Evolutionary conservation across 441 rosid genomes (phyloP).

Genomic region (Populus hybrid): DNA sequence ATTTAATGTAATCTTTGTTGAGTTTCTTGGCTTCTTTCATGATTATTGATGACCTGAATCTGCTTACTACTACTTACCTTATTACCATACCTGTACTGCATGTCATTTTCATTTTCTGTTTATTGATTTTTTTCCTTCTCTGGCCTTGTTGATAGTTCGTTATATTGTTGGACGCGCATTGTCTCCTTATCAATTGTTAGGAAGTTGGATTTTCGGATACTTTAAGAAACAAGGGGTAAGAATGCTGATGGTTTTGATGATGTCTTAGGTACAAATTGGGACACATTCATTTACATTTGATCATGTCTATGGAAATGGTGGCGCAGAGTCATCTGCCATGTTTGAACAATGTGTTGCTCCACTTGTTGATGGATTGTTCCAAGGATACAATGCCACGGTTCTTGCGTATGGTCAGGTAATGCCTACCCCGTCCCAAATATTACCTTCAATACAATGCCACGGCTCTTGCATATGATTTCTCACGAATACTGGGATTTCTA

Average conservation of each 20-base stretch:
- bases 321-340: constrained; percentile 68
- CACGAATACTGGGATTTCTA: no score
- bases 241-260: constrained; percentile 4
- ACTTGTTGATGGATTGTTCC: constrained; percentile 91
- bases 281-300: constrained; percentile 93
- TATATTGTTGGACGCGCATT: neutral
- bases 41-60: neutral
- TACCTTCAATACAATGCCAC: neutral
- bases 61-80: neutral
- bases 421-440: neutral
- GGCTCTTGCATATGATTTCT: no score
- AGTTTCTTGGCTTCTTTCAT: neutral
- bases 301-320: constrained; percentile 87
- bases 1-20: neutral
- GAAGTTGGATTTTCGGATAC: neutral
- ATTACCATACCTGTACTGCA: neutral
- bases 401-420: constrained; percentile 98
- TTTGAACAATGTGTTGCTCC: constrained; percentile 83
- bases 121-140: neutral
- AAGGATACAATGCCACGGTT: constrained; percentile 96
- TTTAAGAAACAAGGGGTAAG: neutral
- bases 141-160: neutral
- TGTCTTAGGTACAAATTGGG: constrained; percentile 86
- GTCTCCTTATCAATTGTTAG: no score
- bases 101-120: neutral